These are phyloP conservation scores for Aspergillus fijiensis DNA, from an alignment of 2,329 filamentous ascomycete genomes.

Conservation along the genomic window DNA sequence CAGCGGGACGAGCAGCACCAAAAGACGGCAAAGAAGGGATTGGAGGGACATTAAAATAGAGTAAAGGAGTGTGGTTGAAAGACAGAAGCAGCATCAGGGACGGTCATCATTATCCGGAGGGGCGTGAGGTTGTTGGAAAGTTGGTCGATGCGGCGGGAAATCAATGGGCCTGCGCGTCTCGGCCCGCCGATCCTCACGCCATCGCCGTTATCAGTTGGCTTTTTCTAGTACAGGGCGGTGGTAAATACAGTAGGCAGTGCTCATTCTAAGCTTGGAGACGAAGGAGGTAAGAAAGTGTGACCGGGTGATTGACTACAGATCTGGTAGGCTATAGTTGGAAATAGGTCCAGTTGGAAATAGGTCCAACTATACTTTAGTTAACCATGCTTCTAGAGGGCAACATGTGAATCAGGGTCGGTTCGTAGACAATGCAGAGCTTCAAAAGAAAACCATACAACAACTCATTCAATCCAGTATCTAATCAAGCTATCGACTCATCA, in stretches of 20 bases:
- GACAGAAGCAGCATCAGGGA: neutral
- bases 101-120: neutral
- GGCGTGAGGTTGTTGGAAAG: neutral
- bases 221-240: too few species aligned
- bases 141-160: neutral
- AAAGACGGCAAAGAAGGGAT: conserved; percentile 46
- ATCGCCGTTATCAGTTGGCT: too few species aligned
- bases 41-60: conserved; percentile 40
- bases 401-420: too few species aligned
- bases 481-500: neutral
- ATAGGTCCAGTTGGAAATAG: too few species aligned
- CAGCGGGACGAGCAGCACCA: conserved; percentile 60
- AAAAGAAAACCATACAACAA: conserved; percentile 12
- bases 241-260: too few species aligned
- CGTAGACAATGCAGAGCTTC: too few species aligned
- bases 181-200: neutral
- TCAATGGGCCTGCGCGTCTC: neutral
- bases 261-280: too few species aligned
- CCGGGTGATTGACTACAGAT: too few species aligned
- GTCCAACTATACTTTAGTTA: too few species aligned
- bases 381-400: too few species aligned
- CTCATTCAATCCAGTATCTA: conserved; percentile 1
- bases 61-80: neutral
- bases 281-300: too few species aligned
- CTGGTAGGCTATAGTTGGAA: too few species aligned